Base-by-base conservation (phyloP, 192 early-diverging fungal species). In the Coemansia sp. region DNA sequence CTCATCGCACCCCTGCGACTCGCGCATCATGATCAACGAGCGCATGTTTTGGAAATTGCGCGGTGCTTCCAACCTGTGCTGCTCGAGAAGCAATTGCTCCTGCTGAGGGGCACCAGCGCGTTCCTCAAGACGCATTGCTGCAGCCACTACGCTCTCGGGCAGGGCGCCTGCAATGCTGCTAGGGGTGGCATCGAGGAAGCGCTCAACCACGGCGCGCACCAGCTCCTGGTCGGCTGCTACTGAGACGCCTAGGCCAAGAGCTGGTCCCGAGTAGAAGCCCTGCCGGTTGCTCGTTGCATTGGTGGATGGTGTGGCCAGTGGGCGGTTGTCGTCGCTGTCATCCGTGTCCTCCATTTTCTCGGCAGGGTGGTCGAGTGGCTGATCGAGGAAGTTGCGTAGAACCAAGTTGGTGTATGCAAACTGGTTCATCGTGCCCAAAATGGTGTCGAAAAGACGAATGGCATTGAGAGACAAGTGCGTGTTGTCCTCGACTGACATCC, bases 361-460 rank as follows among this genome's bases (percentile, higher is more conserved):
- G 14, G n/a, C 30, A 3, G 5, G 17, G 34, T 29, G 26, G 24
- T 17, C 50, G 2, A 17, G 20, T 4, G 35, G 36, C 2, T 20
- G 24, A 23, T 53, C 61, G 23, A 77, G 10, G 39, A 77, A 82
- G 53, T 84, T 84, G 41, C 80, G 65, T 19, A 84, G 67, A 7
- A 81, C 70, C 15, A 84, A 58, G 35, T 77, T 82, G 23, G 71
- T 78, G 41, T 72, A 67, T 2, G 77, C 80, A 72, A 84, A 82
- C 50, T 84, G 82, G 51, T 82, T 80, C 50, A 77, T 78, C 1
- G 78, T 82, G 43, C 72, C 58, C 14, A 84, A 52, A 11, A 84
- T 72, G n/a, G 77, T 71, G 52, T 84, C 82, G 50, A 84, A 84
- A 25, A 84, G 60, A 4, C 79, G 76, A 42, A 84, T 56, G 8